Base-by-base conservation (phyloP, 2,329 filamentous ascomycete genomes). In the Penicillium sp. region DNA sequence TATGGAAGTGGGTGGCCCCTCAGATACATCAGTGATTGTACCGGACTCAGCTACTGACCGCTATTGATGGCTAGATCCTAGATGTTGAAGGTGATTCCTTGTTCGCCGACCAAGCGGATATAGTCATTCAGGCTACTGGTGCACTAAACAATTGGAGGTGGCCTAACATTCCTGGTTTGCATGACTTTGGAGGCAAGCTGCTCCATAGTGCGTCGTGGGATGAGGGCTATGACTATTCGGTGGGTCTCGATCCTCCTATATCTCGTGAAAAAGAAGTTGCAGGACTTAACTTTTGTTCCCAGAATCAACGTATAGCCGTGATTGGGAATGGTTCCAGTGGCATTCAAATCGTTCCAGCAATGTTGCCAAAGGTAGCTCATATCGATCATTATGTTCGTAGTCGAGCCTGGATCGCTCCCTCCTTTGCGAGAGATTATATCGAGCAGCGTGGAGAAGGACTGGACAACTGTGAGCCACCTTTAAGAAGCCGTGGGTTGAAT, bases 191-290 rank as follows among this genome's bases (percentile, higher is more conserved):
- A 46, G 74, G 73, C 2, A 66, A 68, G 43, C 49, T 76, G 4
- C 53, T 74, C 40, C 75, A 77, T 50, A 72, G 65, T 39, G 74
- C 74, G 4, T 46, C 43, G 4, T 77, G 73, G 71, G 68, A 73
- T 40, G 59, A 67, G 24, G 54, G 50, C 1, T 69, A 64, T 54
- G 63, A 68, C 33, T 63, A 66, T 42, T 62, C 45, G 12, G 63
- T 65, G 51, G 18, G 61, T 50, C 3, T 32, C 29, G 18, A 3
- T 18, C 18, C 18, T 18, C 18, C 18, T 18, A 18, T 18, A 18
- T 18, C 18, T 18, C 18, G 18, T 18, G 18, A 18, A 18, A 18
- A 18, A 18, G 18, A 18, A 18, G 18, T 18, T 18, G 18, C 18
- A 18, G 18, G 18, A 3, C 18, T 41, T 45, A 6, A 48, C 25